A percentile compares a stretch with the other conserved stretches of the same genome.
Evolutionary conservation across 2,329 filamentous ascomycete genomes (phyloP).

Genomic region (Cryphonectria nitschkei): DNA sequence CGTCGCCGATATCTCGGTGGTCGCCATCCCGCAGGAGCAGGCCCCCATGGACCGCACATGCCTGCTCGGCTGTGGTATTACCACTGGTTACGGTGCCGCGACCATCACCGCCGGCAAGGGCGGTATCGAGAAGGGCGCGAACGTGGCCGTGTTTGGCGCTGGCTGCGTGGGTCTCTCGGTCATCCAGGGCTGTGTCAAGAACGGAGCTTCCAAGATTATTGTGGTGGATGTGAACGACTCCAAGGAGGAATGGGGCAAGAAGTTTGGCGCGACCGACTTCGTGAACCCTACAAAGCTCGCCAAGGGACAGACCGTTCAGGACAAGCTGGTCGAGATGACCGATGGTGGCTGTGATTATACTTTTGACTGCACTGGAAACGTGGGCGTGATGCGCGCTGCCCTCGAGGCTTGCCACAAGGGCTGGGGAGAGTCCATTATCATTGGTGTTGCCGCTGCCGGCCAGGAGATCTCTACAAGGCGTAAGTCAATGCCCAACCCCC

Average conservation of each 20-base stretch:
- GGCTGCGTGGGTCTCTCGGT: slow-evolving; percentile 96
- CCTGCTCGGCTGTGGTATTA: slow-evolving; percentile 96
- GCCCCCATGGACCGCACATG: slow-evolving; percentile 97
- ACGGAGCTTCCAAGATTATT: slow-evolving; percentile 79
- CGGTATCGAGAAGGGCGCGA: slow-evolving; percentile 80
- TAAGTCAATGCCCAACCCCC: slow-evolving; percentile 55
- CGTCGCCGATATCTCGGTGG: slow-evolving; percentile 96
- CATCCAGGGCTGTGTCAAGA: slow-evolving; percentile 88
- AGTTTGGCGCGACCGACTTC: slow-evolving; percentile 96
- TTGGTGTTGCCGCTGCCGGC: slow-evolving; percentile 93
- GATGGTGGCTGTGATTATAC: slow-evolving; percentile 98
- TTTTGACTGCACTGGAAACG: slow-evolving; percentile 98
- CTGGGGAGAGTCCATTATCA: slow-evolving; percentile 97
- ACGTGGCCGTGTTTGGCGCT: slow-evolving; percentile 89
- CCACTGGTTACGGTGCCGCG: slow-evolving; percentile 95
- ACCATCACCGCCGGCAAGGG: slow-evolving; percentile 78
- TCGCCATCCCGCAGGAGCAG: slow-evolving; percentile 79
- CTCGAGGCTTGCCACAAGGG: slow-evolving; percentile 99
- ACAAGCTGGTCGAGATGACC: slow-evolving; percentile 95
- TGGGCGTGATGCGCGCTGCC: slow-evolving; percentile 91
- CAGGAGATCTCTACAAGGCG: slow-evolving; percentile 94
- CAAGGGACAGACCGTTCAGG: slow-evolving; percentile 80
- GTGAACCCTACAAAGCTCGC: slow-evolving; percentile 83
- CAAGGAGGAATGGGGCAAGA: slow-evolving; percentile 90
- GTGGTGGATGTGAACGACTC: slow-evolving; percentile 76